Conservation (phyloP, 1,139 yeast species). For the Taphrina betulina region DNA sequence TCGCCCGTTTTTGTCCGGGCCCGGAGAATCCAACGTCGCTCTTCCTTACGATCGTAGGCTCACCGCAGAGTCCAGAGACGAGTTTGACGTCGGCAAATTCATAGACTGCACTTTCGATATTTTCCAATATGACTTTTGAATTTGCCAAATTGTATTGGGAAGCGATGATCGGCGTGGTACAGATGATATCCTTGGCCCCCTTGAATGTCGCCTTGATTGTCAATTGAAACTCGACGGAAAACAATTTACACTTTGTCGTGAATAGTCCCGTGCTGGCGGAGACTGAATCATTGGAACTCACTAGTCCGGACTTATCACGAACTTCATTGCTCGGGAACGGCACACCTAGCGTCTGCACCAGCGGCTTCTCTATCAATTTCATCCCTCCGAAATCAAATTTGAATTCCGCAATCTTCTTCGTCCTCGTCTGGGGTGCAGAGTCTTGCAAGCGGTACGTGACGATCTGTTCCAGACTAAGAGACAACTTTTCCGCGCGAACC, state of each 20-base stretch:
- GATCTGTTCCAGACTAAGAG: conserved; percentile 21
- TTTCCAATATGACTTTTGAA: conserved; percentile 22
- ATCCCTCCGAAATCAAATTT: conserved; percentile 17
- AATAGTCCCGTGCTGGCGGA: conserved; percentile 8
- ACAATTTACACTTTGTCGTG: conserved; percentile 14
- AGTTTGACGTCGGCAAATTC: conserved; percentile 7
- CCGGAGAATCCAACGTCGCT: conserved; percentile 13
- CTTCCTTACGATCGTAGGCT: conserved; percentile 6
- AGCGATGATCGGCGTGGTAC: conserved; percentile 12
- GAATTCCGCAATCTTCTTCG: conserved; percentile 19
- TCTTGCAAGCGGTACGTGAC: conserved; percentile 6
- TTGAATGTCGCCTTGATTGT: conserved; percentile 21
- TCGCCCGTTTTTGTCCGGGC: background rate
- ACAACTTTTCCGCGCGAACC: conserved; percentile 20
- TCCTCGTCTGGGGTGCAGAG: background rate
- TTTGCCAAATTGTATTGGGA: conserved; percentile 22
- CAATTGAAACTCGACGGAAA: conserved; percentile 17
- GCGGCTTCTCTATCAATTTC: conserved; percentile 15
- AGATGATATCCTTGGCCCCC: conserved; percentile 27
- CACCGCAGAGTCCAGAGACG: conserved; percentile 9
- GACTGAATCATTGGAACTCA: conserved; percentile 6
- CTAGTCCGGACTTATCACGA: conserved; percentile 21
- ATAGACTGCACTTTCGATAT: conserved; percentile 19
- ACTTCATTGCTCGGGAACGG: conserved; percentile 9
- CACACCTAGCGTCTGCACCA: conserved; percentile 9